These are phyloP conservation scores for Erodium texanum DNA, from an alignment of 441 rosid genomes.

Conservation along the genomic window DNA sequence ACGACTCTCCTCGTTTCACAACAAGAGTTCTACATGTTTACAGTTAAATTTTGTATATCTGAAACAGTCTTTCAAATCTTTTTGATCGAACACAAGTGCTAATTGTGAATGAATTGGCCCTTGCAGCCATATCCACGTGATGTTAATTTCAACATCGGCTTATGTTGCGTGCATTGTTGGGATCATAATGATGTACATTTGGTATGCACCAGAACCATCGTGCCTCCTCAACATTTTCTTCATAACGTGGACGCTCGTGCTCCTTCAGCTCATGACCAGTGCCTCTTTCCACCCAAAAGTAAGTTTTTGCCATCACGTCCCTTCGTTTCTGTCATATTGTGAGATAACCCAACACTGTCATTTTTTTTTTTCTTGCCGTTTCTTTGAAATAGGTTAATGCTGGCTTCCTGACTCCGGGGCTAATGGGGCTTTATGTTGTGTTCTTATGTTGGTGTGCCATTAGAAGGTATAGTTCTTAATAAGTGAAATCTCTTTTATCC, in stretches of 20 bases:
- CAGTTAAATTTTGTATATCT: too few relatives aligned
- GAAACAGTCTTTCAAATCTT: too few relatives aligned
- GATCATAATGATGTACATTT: conserved; percentile 81
- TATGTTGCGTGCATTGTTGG: conserved; percentile 71
- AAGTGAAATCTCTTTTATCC: not conserved
- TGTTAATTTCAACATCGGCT: conserved; percentile 57
- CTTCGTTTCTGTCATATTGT: conserved; percentile 10
- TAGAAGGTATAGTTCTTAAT: conserved; percentile 46
- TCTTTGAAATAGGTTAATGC: conserved; percentile 48
- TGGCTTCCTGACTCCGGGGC: conserved; percentile 79
- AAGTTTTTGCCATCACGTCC: conserved; percentile 15
- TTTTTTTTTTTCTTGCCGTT: conserved; percentile 10
- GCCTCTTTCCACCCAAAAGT: conserved; percentile 82
- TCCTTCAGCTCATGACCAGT: conserved; percentile 90
- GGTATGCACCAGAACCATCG: conserved; percentile 80
- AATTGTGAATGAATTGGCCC: conserved; percentile 9
- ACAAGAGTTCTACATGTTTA: too few relatives aligned
- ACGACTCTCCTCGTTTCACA: conserved; percentile 16
- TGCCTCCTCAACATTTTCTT: conserved; percentile 90
- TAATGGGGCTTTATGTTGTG: conserved; percentile 90
- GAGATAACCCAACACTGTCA: not conserved
- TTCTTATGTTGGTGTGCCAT: conserved; percentile 98
- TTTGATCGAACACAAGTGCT: not conserved
- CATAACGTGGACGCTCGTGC: conserved; percentile 87
- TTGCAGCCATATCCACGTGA: conserved; percentile 67